Base-by-base conservation (phyloP, 2,329 filamentous ascomycete genomes). In the Exophiala sideris region DNA sequence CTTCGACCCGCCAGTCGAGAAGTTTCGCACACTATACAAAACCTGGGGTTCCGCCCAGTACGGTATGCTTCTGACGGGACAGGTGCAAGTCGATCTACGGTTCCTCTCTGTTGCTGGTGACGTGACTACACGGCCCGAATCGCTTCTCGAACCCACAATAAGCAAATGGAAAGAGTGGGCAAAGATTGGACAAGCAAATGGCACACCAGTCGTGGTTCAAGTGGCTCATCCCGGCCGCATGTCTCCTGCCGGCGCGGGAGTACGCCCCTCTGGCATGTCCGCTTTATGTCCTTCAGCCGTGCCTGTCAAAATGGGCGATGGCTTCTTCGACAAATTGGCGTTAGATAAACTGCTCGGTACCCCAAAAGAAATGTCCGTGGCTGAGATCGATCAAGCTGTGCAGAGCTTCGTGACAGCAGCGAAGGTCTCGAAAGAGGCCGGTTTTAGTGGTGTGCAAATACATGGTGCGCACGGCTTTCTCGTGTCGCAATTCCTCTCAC, bases 371-470 rank as follows among this genome's bases (percentile, higher is more conserved):
- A 82, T 87, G 79, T 79, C 72, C 0, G 24, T 66, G 0, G 64
- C 66, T 0, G 83, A 87, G 38, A 83, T 86, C 40, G 70, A 77
- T 14, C 68, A 72, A 0, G 77, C 81, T 0, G 73, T 83, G 7
- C 62, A 66, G 6, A 73, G 76, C 42, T 86, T 85, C 56, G 78
- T 77, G 52, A 70, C 72, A 79, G 54, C 41, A n/a, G 41, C 41
- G 10, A 9, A 24, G 3, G 41, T 44, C 9, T 20, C 41, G 8
- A 20, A 14, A 10, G 21, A 24, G 21, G 70, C 72, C 20, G 80
- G 80, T 0, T 82, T 81, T 53, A 72, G 74, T n/a, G 80, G 79
- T 0, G 65, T 80, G 7, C 71, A 82, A 59, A 56, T 83, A 16
- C 80, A 83, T 63, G 78, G 70, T 3, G 79, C 78, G 16, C 76